phyloP scores from a whole-genome alignment of 2,329 filamentous ascomycete species.

The Pseudogymnoascus verrucosus region DNA sequence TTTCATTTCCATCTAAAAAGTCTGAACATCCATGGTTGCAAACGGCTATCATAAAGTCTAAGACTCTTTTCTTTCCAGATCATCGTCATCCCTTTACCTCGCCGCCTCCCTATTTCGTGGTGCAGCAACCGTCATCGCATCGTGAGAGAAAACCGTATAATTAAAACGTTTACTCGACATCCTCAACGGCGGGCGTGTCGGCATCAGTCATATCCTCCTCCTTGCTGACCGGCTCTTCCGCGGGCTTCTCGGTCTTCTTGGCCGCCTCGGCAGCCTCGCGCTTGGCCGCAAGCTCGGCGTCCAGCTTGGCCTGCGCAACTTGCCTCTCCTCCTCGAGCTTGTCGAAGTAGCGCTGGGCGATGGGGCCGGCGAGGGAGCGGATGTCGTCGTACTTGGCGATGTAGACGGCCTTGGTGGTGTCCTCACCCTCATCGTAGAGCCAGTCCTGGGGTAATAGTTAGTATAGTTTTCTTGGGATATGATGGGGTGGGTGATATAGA shows the following conservation, averaged over 20 bases:
- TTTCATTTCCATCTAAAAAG: conserved; percentile 9
- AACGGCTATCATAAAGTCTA: conserved; percentile 5
- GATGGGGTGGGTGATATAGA: conserved; percentile 13
- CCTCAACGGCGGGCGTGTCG: conserved; percentile 44
- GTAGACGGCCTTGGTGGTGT: conserved; percentile 89
- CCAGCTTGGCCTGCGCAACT: conserved; percentile 65
- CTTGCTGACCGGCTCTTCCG: conserved; percentile 30
- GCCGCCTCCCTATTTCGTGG: not conserved
- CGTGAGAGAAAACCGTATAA: not conserved
- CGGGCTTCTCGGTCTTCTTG: conserved; percentile 47
- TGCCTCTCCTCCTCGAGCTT: conserved; percentile 83
- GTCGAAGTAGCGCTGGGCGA: conserved; percentile 91
- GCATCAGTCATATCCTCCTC: conserved; percentile 60
- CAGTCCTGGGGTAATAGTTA: conserved; percentile 62
- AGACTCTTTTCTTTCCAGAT: not conserved
- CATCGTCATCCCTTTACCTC: not conserved
- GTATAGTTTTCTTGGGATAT: conserved; percentile 9
- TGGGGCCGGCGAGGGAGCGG: conserved; percentile 78
- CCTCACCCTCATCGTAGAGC: conserved; percentile 96
- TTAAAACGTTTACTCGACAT: conserved; percentile 16
- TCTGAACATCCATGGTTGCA: conserved; percentile 8
- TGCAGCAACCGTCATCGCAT: conserved; percentile 5
- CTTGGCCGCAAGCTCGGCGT: conserved; percentile 66
- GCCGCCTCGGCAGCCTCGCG: conserved; percentile 33
- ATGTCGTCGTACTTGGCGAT: conserved; percentile 94